Conservation (phyloP, 306 rosid species). For the Castanospermum australe region DNA sequence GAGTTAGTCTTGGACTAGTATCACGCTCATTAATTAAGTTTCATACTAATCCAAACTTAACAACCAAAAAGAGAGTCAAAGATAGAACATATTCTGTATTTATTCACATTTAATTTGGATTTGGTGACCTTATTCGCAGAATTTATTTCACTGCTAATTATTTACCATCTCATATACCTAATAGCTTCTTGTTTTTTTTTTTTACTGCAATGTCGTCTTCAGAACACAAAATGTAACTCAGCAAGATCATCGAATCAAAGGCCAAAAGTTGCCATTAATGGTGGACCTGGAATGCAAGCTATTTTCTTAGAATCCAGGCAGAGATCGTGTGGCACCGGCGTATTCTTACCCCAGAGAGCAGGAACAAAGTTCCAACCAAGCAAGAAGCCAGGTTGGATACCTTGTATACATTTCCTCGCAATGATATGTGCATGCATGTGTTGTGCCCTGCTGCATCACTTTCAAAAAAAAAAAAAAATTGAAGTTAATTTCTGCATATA, state of each 20-base stretch:
- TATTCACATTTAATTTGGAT: background rate
- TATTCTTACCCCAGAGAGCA: conserved; percentile 70
- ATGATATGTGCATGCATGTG: background rate
- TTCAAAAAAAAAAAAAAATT: background rate
- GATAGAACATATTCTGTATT: no score
- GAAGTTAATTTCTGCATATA: background rate
- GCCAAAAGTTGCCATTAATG: conserved; percentile 29
- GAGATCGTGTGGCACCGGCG: conserved; percentile 75
- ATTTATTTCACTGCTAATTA: background rate
- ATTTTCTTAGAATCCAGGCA: conserved; percentile 58
- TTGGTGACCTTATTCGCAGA: background rate
- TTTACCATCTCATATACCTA: background rate
- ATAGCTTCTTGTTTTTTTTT: background rate
- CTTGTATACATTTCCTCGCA: background rate
- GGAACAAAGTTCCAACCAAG: conserved; percentile 43
- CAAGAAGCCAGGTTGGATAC: conserved; percentile 58
- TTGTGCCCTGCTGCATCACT: no score
- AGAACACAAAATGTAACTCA: conserved; percentile 37
- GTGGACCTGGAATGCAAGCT: conserved; percentile 80
- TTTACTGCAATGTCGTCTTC: background rate
- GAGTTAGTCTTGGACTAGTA: no score
- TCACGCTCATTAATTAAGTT: no score
- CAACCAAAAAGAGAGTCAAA: no score
- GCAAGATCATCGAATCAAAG: conserved; percentile 29
- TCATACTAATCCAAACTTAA: no score